Conservation (phyloP, 2,329 filamentous ascomycete species). For the Catunica adiposa region DNA sequence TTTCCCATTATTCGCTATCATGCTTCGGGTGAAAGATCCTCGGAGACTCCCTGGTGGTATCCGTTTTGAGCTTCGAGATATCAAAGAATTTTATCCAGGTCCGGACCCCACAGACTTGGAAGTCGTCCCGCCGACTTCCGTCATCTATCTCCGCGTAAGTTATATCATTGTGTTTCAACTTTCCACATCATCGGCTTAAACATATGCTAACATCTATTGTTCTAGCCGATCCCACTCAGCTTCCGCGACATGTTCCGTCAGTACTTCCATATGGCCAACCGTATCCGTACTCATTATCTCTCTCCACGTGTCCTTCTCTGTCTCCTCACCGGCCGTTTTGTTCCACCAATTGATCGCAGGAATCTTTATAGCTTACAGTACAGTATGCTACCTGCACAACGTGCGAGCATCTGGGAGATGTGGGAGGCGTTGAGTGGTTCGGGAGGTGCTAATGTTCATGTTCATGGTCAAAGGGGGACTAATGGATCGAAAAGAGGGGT, state of each 20-base stretch:
- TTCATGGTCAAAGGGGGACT: slow-evolving; percentile 17
- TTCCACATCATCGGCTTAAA: not conserved
- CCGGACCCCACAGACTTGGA: slow-evolving; percentile 14
- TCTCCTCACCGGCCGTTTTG: slow-evolving; percentile 76
- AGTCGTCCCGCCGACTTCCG: slow-evolving; percentile 44
- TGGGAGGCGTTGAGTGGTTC: slow-evolving; percentile 55
- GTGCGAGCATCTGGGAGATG: slow-evolving; percentile 69
- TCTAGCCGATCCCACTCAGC: slow-evolving; percentile 71
- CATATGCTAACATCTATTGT: slow-evolving; percentile 1
- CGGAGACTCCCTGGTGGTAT: slow-evolving; percentile 72
- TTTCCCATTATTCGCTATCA: slow-evolving; percentile 90
- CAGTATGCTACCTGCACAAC: slow-evolving; percentile 77
- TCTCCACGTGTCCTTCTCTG: slow-evolving; percentile 77
- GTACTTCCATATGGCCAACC: slow-evolving; percentile 85
- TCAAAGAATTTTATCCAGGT: slow-evolving; percentile 33
- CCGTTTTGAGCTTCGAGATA: slow-evolving; percentile 75
- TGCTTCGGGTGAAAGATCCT: slow-evolving; percentile 90
- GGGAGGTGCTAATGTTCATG: slow-evolving; percentile 15
- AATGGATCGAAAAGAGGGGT: slow-evolving; percentile 17
- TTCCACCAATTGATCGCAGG: slow-evolving; percentile 85
- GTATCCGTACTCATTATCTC: slow-evolving; percentile 88
- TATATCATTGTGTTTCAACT: not conserved
- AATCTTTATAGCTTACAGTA: slow-evolving; percentile 95
- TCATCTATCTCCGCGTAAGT: slow-evolving; percentile 69
- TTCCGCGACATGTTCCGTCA: slow-evolving; percentile 93